Evolutionary conservation across 2,329 filamentous ascomycete genomes (phyloP).

Genomic region (Chrysoporthe puriensis): DNA sequence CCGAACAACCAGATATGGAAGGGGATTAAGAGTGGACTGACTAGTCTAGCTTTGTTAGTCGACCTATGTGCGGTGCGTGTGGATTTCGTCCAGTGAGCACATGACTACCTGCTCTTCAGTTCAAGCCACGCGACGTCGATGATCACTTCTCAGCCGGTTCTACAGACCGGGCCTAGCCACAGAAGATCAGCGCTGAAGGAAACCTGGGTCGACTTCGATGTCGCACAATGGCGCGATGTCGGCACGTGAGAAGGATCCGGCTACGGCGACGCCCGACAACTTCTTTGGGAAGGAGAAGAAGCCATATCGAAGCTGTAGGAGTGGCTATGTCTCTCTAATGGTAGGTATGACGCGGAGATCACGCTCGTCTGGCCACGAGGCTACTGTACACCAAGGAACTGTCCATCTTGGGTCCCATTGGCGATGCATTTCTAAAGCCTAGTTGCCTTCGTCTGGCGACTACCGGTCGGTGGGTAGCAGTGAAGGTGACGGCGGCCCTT

Average conservation of each 20-base stretch:
- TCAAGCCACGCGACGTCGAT: neutral
- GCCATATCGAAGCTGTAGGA: neutral
- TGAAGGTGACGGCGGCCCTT: neutral
- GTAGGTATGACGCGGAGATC: slow-evolving; percentile 4
- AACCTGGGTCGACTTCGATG: neutral
- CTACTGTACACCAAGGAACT: neutral
- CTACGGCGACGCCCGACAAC: neutral
- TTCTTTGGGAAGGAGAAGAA: slow-evolving; percentile 4
- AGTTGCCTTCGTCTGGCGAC: neutral
- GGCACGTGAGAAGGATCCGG: neutral
- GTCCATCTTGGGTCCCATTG: neutral
- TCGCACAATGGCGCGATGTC: neutral
- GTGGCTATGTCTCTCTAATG: neutral
- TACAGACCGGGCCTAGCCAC: neutral
- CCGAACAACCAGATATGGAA: neutral
- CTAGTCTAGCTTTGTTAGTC: neutral
- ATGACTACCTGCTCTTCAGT: neutral
- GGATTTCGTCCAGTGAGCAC: too few relatives aligned
- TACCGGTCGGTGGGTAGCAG: neutral
- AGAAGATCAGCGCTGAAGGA: neutral
- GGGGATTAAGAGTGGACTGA: neutral
- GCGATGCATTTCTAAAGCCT: neutral
- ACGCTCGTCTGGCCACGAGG: neutral
- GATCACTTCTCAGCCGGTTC: neutral
- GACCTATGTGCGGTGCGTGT: neutral